phyloP scores from a whole-genome alignment of 2,329 filamentous ascomycete species.

The Nigrospora osmanthi region DNA sequence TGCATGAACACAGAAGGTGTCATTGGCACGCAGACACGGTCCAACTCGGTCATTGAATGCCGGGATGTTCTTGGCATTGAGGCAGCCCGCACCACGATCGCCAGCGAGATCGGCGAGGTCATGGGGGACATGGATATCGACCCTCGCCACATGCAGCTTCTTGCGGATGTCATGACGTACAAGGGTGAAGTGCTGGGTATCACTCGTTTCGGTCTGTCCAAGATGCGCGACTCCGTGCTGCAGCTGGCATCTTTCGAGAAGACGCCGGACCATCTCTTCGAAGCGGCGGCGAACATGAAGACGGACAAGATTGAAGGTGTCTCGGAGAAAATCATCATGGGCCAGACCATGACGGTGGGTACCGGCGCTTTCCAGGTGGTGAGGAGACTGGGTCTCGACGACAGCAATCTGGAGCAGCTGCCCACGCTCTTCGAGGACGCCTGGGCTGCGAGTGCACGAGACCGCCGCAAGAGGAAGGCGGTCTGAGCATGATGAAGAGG shows the following conservation, averaged over 20 bases:
- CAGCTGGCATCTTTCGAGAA: slow-evolving; percentile 97
- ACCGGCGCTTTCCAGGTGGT: slow-evolving; percentile 92
- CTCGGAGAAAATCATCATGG: slow-evolving; percentile 96
- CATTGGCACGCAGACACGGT: slow-evolving; percentile 63
- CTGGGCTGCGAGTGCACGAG: slow-evolving; percentile 29
- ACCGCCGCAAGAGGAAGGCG: too few species aligned
- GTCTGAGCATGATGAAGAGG: too few species aligned
- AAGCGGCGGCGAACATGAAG: slow-evolving; percentile 88
- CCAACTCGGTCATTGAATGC: slow-evolving; percentile 89
- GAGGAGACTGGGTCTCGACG: slow-evolving; percentile 60
- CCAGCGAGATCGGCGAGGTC: slow-evolving; percentile 77
- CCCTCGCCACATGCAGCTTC: slow-evolving; percentile 92
- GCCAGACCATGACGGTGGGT: slow-evolving; percentile 84
- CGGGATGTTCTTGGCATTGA: slow-evolving; percentile 87
- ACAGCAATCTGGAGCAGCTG: slow-evolving; percentile 48
- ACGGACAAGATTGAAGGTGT: slow-evolving; percentile 89
- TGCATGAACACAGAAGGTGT: slow-evolving; percentile 95
- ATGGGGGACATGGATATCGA: slow-evolving; percentile 96
- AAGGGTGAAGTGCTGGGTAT: slow-evolving; percentile 96
- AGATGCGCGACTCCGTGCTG: slow-evolving; percentile 90
- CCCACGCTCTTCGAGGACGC: slow-evolving; percentile 66
- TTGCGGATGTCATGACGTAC: slow-evolving; percentile 98
- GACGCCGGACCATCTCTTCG: slow-evolving; percentile 94
- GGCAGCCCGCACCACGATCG: slow-evolving; percentile 83
- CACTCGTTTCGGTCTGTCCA: slow-evolving; percentile 89